A percentile compares a stretch with the other conserved stretches of the same genome.
Conservation (phyloP, 495 filamentous ascomycete species). For the Penicillium arizonense region DNA sequence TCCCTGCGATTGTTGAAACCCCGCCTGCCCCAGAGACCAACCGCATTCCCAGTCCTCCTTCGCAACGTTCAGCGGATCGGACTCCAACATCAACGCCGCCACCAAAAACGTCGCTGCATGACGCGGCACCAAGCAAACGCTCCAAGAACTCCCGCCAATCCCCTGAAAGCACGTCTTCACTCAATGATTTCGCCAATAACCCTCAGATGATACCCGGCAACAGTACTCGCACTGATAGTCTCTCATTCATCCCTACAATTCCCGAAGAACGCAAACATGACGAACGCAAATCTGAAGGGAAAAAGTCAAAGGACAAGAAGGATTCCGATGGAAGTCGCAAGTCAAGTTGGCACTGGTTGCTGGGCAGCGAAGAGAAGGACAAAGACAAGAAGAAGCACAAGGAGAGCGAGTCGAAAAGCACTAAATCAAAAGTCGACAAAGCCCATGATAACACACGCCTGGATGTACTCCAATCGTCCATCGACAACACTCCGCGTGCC, state of each 20-base stretch:
- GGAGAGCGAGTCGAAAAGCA: conserved; percentile 60
- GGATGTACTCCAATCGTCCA: conserved; percentile 79
- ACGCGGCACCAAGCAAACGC: conserved; percentile 26
- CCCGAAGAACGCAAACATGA: conserved; percentile 64
- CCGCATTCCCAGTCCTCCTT: conserved; percentile 23
- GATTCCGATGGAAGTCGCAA: conserved; percentile 63
- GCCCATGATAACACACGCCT: conserved; percentile 69
- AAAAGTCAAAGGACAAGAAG: conserved; percentile 63
- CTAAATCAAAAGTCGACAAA: conserved; percentile 60
- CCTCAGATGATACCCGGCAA: conserved; percentile 64
- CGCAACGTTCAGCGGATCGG: conserved; percentile 52
- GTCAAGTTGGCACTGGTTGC: conserved; percentile 82
- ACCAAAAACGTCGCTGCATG: conserved; percentile 22
- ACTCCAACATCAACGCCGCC: conserved; percentile 33
- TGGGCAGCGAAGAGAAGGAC: conserved; percentile 69
- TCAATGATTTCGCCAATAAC: conserved; percentile 38
- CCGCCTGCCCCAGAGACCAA: conserved; percentile 43
- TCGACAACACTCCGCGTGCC: conserved; percentile 63
- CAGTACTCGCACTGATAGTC: conserved; percentile 67
- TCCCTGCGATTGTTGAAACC: conserved; percentile 71
- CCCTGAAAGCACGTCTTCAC: conserved; percentile 24
- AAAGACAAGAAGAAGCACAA: conserved; percentile 66
- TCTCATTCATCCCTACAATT: conserved; percentile 83
- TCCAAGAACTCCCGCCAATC: conserved; percentile 22
- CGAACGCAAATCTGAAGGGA: conserved; percentile 60